phyloP scores from a whole-genome alignment of 768 basidiomycete species.

The Mycena rosella region DNA sequence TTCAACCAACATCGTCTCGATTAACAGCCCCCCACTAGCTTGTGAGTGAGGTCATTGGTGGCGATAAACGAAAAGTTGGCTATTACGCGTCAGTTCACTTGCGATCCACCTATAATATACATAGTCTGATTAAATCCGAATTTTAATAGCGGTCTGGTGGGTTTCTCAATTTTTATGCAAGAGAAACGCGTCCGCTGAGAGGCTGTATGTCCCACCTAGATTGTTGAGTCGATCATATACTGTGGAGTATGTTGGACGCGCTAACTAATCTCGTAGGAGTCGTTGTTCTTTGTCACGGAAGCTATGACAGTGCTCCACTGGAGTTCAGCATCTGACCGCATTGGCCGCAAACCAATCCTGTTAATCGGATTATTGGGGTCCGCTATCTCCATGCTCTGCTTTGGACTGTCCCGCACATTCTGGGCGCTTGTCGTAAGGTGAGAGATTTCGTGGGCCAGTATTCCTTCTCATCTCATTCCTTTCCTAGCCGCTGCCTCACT shows the following conservation, averaged over 20 bases:
- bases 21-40: slow-evolving; percentile 52
- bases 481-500: slow-evolving; percentile 72
- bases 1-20: too few species aligned
- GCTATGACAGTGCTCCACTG: slow-evolving; percentile 71
- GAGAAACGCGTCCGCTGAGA: too few species aligned
- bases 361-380: slow-evolving; percentile 66
- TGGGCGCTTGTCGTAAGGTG: slow-evolving; percentile 68
- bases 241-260: neutral
- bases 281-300: slow-evolving; percentile 71
- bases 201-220: slow-evolving; percentile 34
- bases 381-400: slow-evolving; percentile 65
- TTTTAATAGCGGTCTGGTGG: slow-evolving; percentile 19
- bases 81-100: slow-evolving; percentile 70
- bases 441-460: neutral
- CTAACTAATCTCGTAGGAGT: slow-evolving; percentile 57
- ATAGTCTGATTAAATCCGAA: neutral
- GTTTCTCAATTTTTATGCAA: neutral
- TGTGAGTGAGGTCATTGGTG: slow-evolving; percentile 71
- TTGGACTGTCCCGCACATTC: slow-evolving; percentile 73
- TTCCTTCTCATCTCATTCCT: neutral
- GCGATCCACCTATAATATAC: too few species aligned
- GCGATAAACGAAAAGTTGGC: slow-evolving; percentile 74
- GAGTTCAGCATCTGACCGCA: slow-evolving; percentile 70
- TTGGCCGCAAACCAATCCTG: slow-evolving; percentile 73
- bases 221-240: slow-evolving; percentile 47